Conservation (phyloP, 2,329 filamentous ascomycete genomes). For the Talaromyces sp. region DNA sequence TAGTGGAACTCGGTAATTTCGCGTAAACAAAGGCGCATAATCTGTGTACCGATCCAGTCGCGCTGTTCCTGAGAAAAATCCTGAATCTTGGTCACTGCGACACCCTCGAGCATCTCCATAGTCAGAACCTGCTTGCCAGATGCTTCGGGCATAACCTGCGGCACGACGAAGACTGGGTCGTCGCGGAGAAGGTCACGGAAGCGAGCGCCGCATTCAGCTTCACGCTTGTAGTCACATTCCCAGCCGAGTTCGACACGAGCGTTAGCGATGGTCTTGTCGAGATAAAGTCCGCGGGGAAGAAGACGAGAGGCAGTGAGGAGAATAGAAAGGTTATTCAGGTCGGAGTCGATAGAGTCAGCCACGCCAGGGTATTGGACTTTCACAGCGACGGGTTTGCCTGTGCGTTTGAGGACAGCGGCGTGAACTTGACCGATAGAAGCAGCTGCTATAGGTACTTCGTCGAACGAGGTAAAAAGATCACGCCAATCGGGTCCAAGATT, state of each 20-base stretch:
- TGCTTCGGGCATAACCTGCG: slow-evolving; percentile 74
- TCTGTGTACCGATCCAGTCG: slow-evolving; percentile 95
- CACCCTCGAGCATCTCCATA: slow-evolving; percentile 86
- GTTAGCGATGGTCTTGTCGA: slow-evolving; percentile 97
- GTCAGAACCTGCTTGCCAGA: slow-evolving; percentile 86
- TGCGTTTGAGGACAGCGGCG: slow-evolving; percentile 75
- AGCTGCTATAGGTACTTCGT: slow-evolving; percentile 89
- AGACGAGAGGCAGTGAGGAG: slow-evolving; percentile 88
- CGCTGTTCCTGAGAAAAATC: slow-evolving; percentile 78
- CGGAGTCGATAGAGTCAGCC: slow-evolving; percentile 92
- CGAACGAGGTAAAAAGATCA: slow-evolving; percentile 78
- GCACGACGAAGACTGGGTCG: slow-evolving; percentile 78
- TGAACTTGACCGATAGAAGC: slow-evolving; percentile 98
- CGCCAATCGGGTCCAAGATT: slow-evolving; percentile 87
- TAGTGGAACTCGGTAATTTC: slow-evolving; percentile 94
- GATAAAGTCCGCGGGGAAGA: slow-evolving; percentile 86
- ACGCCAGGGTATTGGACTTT: slow-evolving; percentile 98
- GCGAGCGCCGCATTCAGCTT: slow-evolving; percentile 76
- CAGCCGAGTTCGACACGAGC: slow-evolving; percentile 87
- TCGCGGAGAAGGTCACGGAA: slow-evolving; percentile 78
- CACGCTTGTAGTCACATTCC: slow-evolving; percentile 94
- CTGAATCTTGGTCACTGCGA: slow-evolving; percentile 78
- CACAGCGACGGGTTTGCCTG: slow-evolving; percentile 77
- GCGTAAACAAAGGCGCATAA: slow-evolving; percentile 85
- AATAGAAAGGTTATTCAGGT: slow-evolving; percentile 89